Base-by-base conservation (phyloP, 23 red algal genomes). In the Pyropia haitanensis region DNA sequence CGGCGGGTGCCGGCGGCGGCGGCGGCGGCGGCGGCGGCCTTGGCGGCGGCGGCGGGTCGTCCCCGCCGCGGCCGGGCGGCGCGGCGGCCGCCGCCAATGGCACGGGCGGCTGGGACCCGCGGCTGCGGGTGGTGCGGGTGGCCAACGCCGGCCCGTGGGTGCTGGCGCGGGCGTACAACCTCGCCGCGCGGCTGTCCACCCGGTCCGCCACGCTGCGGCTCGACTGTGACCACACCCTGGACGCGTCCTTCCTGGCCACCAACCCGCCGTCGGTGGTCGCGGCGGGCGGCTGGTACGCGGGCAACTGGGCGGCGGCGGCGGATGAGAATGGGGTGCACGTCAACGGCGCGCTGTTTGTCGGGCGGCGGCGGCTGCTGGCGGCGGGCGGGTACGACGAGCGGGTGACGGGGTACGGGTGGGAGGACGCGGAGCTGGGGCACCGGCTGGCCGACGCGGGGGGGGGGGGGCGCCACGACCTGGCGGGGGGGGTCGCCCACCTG, bases 101-200 rank as follows among this genome's bases (percentile, higher is more conserved):
- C 32, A 10, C 32, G 1, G 12, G 5, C 18, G 18, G 4, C 0
- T 46, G 39, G 39, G 56, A 66, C 24, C 27, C 39, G 27, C 22
- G 65, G 10, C 14, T 80, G 26, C 23, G 46, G 3, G n/a, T 80
- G 50, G 65, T 80, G 9, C 56, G 82, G 23, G 73, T 88, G 23
- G 53, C 46, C 21, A 65, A 58, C 51, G 82, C 49, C 31, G 67
- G 14, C 27, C 5, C 34, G 12, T 91, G 88, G 88, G 72, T 39
- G 15, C 78, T 91, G 19, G 24, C 71, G 0, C 31, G 67, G 3
- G 88, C 88, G 2, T 91, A 84, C 44, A 91, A 91, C 56, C 56
- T 84, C 18, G 88, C 61, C 26, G 65, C 62, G 71, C 12, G 20
- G 0, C 64, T 60, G 9, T 33, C 71, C 2, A 24, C 19, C 39